These are phyloP conservation scores for Umbellularia californica DNA, from an alignment of 164 flowering plant species.

Conservation along the genomic window DNA sequence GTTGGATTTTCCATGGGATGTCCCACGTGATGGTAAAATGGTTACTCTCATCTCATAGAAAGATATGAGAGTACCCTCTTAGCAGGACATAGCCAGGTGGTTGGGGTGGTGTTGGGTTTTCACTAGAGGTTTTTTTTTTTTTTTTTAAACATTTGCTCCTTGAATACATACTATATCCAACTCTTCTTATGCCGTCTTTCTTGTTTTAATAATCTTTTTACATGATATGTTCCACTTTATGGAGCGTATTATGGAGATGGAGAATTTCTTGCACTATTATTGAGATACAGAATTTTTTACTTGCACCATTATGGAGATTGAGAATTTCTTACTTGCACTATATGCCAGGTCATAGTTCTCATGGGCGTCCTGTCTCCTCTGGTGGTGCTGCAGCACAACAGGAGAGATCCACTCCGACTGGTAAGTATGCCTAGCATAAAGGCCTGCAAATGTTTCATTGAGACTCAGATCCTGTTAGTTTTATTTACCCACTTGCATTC, in stretches of 20 bases:
- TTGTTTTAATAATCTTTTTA: background rate
- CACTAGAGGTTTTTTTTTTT: too few relatives aligned
- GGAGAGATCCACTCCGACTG: slow-evolving; percentile 36
- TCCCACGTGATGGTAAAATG: too few relatives aligned
- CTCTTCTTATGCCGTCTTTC: too few relatives aligned
- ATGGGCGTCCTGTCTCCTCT: slow-evolving; percentile 61
- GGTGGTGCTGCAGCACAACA: slow-evolving; percentile 26
- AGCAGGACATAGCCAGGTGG: too few relatives aligned
- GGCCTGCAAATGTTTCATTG: background rate
- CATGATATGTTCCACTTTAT: background rate
- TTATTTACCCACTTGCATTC: background rate
- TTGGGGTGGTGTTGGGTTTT: too few relatives aligned
- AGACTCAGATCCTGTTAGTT: background rate
- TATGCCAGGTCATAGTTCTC: slow-evolving; percentile 44
- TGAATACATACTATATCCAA: too few relatives aligned
- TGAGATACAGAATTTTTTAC: background rate
- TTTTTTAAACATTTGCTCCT: too few relatives aligned
- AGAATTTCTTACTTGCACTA: background rate
- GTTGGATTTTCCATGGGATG: too few relatives aligned
- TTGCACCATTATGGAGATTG: background rate
- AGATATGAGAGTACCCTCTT: too few relatives aligned
- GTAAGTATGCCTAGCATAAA: slow-evolving; percentile 25
- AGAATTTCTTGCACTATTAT: background rate
- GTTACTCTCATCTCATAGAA: too few relatives aligned
- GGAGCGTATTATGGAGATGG: background rate